Percentiles rank a stretch among this genome's conserved stretches.
phyloP scores from a whole-genome alignment of 2,329 filamentous ascomycete genomes.

The Penicillium sp. region DNA sequence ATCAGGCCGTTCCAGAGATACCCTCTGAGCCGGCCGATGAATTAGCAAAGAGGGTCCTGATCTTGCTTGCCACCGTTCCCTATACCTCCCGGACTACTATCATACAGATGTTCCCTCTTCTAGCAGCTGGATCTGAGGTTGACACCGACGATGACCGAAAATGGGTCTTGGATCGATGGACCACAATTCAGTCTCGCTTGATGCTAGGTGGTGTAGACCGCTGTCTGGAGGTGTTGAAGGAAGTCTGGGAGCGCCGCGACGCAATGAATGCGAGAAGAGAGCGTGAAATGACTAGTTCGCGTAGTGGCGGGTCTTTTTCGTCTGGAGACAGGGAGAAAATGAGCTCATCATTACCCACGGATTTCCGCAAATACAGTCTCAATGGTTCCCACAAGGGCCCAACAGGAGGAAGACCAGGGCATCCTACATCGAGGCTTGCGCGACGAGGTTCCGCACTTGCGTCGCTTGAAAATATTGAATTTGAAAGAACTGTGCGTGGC shows the following conservation, averaged over 20 bases:
- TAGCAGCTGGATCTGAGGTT: slow-evolving; percentile 67
- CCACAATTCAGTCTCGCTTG: slow-evolving; percentile 59
- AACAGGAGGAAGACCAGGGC: slow-evolving; percentile 9
- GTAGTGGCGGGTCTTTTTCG: not conserved
- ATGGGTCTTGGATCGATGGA: slow-evolving; percentile 66
- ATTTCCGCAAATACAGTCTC: slow-evolving; percentile 15
- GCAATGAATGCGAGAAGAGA: slow-evolving; percentile 45
- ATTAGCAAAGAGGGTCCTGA: slow-evolving; percentile 62
- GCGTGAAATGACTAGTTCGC: not conserved
- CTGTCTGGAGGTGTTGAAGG: slow-evolving; percentile 63
- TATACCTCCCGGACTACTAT: slow-evolving; percentile 63
- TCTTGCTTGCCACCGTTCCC: slow-evolving; percentile 63
- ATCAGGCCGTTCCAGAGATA: slow-evolving; percentile 68
- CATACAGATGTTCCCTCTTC: slow-evolving; percentile 68
- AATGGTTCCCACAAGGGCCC: slow-evolving; percentile 29
- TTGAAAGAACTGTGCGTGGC: slow-evolving; percentile 65
- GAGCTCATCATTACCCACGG: not conserved
- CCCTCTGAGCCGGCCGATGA: slow-evolving; percentile 58
- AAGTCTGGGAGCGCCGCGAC: slow-evolving; percentile 67
- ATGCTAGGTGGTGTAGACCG: slow-evolving; percentile 68
- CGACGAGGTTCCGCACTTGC: slow-evolving; percentile 34
- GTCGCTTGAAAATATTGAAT: slow-evolving; percentile 50
- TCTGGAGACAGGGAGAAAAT: not conserved
- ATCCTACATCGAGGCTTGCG: slow-evolving; percentile 13
- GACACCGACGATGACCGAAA: slow-evolving; percentile 59